Percentiles rank a stretch among this genome's conserved stretches.
Conservation (phyloP, 1,284 basidiomycete species). For the Ustanciosporium gigantosporum region DNA sequence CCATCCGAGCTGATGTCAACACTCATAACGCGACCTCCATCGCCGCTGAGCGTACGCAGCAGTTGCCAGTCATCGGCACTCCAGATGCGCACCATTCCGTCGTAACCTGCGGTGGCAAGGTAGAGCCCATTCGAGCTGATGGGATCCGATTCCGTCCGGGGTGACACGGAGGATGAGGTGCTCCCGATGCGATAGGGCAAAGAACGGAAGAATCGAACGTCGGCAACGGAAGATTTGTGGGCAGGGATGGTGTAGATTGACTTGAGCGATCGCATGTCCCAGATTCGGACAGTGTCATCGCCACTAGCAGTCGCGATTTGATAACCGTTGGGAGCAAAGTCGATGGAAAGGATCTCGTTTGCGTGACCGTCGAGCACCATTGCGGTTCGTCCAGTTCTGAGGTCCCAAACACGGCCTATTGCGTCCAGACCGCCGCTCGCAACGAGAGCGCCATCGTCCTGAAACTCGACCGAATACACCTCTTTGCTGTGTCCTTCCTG, state of each 20-base stretch:
- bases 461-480: conserved; percentile 92
- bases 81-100: conserved; percentile 94
- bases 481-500: conserved; percentile 98
- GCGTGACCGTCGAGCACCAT: conserved; percentile 99
- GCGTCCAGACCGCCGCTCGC: conserved; percentile 95
- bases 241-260: conserved; percentile 96
- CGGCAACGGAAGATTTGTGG: conserved; percentile 89
- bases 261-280: conserved; percentile 92
- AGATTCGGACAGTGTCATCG: conserved; percentile 96
- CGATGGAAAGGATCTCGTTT: conserved; percentile 85
- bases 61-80: conserved; percentile 97
- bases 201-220: conserved; percentile 85
- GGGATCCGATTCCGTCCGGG: conserved; percentile 55
- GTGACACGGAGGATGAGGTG: not conserved
- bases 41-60: conserved; percentile 82
- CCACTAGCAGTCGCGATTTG: conserved; percentile 95
- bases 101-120: conserved; percentile 90
- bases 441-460: conserved; percentile 87
- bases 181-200: conserved; percentile 6
- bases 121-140: conserved; percentile 70
- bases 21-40: conserved; percentile 97
- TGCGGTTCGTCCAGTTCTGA: conserved; percentile 89
- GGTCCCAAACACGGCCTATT: conserved; percentile 94
- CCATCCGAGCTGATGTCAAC: conserved; percentile 71
- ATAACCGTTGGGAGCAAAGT: conserved; percentile 94